These are phyloP conservation scores for Chytriomyces sp. DNA, from an alignment of 192 early-diverging fungal genomes.

Conservation along the genomic window DNA sequence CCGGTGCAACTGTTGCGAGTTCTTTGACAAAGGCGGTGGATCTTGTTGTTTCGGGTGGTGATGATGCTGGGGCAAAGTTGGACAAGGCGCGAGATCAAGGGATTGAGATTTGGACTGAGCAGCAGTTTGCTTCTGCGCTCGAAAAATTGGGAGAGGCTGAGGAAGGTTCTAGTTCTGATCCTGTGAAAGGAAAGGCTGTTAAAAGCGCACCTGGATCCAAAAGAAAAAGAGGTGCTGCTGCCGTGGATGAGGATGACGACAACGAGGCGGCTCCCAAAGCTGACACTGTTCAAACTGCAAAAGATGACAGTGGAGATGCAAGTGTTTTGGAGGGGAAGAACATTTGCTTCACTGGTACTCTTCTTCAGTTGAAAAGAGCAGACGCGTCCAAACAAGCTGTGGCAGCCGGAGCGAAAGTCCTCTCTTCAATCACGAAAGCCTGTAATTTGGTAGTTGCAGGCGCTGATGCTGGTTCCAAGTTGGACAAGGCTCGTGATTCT, in stretches of 20 bases:
- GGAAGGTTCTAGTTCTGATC: background rate
- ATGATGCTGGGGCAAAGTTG: conserved; percentile 5
- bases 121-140: background rate
- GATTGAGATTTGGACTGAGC: background rate
- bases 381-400: conserved; percentile 7
- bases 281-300: background rate
- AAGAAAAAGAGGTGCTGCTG: background rate
- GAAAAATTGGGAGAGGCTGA: background rate
- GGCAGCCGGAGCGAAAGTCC: background rate
- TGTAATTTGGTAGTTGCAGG: conserved; percentile 8
- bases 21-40: background rate
- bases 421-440: conserved; percentile 9
- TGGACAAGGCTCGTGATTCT: background rate
- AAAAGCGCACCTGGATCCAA: background rate
- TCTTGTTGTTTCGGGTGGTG: background rate
- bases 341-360: conserved; percentile 10
- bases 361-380: background rate
- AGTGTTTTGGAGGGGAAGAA: background rate
- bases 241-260: background rate
- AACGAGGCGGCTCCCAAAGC: background rate
- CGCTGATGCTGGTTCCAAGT: conserved; percentile 16
- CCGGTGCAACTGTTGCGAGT: background rate
- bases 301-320: background rate
- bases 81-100: conserved; percentile 8
- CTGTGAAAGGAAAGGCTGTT: background rate